A percentile compares a stretch with the other conserved stretches of the same genome.
Conservation (phyloP, 495 filamentous ascomycete genomes). For the Penicillium psychrofluorescens region DNA sequence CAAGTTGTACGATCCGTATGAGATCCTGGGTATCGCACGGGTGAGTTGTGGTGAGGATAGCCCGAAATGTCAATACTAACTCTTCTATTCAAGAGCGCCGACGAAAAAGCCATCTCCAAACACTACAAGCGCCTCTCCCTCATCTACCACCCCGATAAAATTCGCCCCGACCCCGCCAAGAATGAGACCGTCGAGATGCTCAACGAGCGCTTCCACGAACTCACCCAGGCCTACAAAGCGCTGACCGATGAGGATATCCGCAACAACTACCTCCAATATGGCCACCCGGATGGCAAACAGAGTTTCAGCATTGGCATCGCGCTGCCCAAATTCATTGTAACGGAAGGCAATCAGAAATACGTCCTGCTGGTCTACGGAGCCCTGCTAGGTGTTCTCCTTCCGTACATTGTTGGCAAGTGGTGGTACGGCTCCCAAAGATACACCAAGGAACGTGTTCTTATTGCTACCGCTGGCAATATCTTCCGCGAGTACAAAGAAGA, state of each 20-base stretch:
- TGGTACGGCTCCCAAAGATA: constrained; percentile 94
- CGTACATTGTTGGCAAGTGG: constrained; percentile 92
- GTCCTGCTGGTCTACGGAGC: constrained; percentile 82
- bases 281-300: constrained; percentile 96
- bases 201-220: constrained; percentile 83
- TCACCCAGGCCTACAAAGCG: constrained; percentile 95
- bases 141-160: constrained; percentile 89
- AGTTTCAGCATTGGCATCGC: constrained; percentile 97
- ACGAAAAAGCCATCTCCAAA: constrained; percentile 83
- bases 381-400: constrained; percentile 80
- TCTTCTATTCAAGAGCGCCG: constrained; percentile 51
- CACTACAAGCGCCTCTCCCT: constrained; percentile 81
- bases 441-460: constrained; percentile 85
- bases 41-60: constrained; percentile 34
- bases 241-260: constrained; percentile 94
- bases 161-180: constrained; percentile 66
- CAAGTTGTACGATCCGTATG: constrained; percentile 94
- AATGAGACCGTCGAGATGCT: constrained; percentile 85
- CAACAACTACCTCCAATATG: constrained; percentile 92
- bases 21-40: constrained; percentile 78
- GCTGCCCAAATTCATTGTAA: constrained; percentile 85
- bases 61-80: neutral
- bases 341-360: constrained; percentile 92
- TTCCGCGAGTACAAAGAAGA: constrained; percentile 87
- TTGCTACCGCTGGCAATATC: constrained; percentile 86